Evolutionary conservation across 2,329 filamentous ascomycete genomes (phyloP).

Genomic region (Capronia americana): DNA sequence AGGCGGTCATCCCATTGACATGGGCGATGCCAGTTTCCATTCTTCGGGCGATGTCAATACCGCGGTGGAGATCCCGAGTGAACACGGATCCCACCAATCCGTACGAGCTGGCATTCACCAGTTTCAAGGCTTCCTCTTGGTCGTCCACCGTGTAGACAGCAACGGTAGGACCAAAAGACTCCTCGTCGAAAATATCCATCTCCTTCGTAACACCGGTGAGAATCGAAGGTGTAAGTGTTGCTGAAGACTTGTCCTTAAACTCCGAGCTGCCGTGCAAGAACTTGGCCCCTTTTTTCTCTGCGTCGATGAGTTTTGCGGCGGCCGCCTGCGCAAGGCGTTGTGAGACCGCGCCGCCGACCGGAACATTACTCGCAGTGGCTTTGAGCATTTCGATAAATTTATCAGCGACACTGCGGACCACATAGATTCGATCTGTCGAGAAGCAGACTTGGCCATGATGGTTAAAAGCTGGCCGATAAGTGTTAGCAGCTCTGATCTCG

Average conservation of each 20-base stretch:
- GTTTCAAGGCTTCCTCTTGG: slow-evolving; percentile 58
- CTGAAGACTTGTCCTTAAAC: slow-evolving; percentile 46
- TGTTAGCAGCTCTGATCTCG: too few species aligned
- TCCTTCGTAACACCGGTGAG: slow-evolving; percentile 68
- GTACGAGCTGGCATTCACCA: slow-evolving; percentile 33
- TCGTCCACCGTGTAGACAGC: slow-evolving; percentile 68
- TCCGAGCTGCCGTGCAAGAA: slow-evolving; percentile 55
- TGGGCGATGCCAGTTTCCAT: slow-evolving; percentile 62
- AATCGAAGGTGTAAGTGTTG: slow-evolving; percentile 67
- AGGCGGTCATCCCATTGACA: slow-evolving; percentile 12
- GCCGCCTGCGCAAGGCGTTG: neutral
- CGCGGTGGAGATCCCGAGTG: slow-evolving; percentile 45
- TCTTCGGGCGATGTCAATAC: slow-evolving; percentile 61
- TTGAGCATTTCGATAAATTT: slow-evolving; percentile 60
- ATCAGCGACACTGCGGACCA: slow-evolving; percentile 60
- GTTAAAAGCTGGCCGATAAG: slow-evolving; percentile 18
- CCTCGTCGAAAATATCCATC: slow-evolving; percentile 76
- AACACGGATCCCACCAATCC: slow-evolving; percentile 26
- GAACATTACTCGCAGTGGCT: slow-evolving; percentile 23
- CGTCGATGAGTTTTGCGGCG: slow-evolving; percentile 16
- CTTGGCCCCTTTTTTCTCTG: slow-evolving; percentile 49
- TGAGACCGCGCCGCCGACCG: neutral
- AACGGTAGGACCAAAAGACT: slow-evolving; percentile 78
- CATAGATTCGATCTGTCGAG: slow-evolving; percentile 77
- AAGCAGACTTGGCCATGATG: slow-evolving; percentile 80